These are phyloP conservation scores for Coniochaeta sp. DNA, from an alignment of 2,329 filamentous ascomycete species.

Conservation along the genomic window DNA sequence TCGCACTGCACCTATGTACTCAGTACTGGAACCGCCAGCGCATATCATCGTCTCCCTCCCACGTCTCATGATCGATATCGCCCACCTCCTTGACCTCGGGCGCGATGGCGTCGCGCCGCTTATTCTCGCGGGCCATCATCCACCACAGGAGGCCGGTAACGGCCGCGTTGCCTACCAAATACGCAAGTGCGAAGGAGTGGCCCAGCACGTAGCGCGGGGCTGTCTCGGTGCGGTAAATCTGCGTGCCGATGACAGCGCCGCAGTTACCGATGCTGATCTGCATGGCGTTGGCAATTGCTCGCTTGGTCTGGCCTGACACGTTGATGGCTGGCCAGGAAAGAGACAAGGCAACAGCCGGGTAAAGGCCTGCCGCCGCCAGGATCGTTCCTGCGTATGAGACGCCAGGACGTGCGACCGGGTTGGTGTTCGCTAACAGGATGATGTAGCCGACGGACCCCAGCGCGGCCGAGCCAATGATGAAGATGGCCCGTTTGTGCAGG, in stretches of 20 bases:
- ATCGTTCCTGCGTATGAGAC: slow-evolving; percentile 55
- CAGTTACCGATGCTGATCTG: slow-evolving; percentile 66
- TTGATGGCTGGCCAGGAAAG: slow-evolving; percentile 67
- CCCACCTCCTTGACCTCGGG: slow-evolving; percentile 40
- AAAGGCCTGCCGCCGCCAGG: slow-evolving; percentile 59
- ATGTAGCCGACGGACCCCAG: slow-evolving; percentile 57
- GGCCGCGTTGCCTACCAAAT: slow-evolving; percentile 49
- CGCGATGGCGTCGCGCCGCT: slow-evolving; percentile 33
- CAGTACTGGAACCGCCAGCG: slow-evolving; percentile 60
- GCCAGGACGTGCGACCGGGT: slow-evolving; percentile 39
- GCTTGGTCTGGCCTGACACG: slow-evolving; percentile 62
- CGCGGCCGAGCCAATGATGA: slow-evolving; percentile 50
- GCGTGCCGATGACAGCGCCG: slow-evolving; percentile 61
- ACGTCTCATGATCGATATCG: slow-evolving; percentile 35
- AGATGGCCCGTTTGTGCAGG: slow-evolving; percentile 48
- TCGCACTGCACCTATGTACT: neutral
- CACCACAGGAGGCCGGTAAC: slow-evolving; percentile 46
- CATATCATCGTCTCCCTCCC: slow-evolving; percentile 54
- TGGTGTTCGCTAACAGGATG: slow-evolving; percentile 45
- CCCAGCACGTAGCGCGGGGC: slow-evolving; percentile 58
- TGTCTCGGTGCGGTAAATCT: slow-evolving; percentile 55
- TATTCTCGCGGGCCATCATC: slow-evolving; percentile 51
- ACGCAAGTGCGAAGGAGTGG: slow-evolving; percentile 58
- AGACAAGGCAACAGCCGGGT: slow-evolving; percentile 54
- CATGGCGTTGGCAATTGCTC: slow-evolving; percentile 61